Evolutionary conservation across 768 basidiomycete species (phyloP).

Genomic region (Lactarius tabidus): DNA sequence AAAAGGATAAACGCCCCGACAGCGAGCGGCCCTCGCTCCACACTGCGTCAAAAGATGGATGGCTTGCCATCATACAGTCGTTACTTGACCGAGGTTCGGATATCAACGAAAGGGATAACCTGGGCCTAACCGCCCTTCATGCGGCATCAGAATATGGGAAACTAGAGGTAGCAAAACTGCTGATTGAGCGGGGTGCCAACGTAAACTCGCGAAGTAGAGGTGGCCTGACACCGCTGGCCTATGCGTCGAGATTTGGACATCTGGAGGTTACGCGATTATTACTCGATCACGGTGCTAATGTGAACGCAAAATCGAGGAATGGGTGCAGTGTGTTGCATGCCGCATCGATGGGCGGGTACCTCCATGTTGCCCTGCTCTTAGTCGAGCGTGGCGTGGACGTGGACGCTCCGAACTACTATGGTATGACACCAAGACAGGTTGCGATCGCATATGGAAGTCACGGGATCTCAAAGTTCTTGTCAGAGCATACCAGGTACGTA

Average conservation of each 20-base stretch:
- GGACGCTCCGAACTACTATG: not conserved
- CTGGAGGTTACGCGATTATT: not conserved
- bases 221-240: not conserved
- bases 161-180: not conserved
- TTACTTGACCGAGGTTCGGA: not conserved
- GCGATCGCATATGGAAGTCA: not conserved
- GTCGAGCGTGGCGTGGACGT: not conserved
- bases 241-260: not conserved
- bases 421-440: not conserved
- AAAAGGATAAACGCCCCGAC: not conserved
- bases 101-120: not conserved
- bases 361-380: not conserved
- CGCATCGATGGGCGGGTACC: not conserved
- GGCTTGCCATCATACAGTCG: not conserved
- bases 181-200: not conserved
- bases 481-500: not conserved
- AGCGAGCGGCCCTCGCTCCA: not conserved
- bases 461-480: not conserved
- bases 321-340: not conserved
- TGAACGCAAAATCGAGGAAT: not conserved
- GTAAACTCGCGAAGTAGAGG: not conserved
- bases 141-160: not conserved
- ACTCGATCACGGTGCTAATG: constrained; percentile 1
- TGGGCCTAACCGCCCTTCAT: not conserved
- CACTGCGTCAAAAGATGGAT: not conserved